Base-by-base conservation (phyloP, 305 asterid genomes). In the Stenogyne calaminthoides region DNA sequence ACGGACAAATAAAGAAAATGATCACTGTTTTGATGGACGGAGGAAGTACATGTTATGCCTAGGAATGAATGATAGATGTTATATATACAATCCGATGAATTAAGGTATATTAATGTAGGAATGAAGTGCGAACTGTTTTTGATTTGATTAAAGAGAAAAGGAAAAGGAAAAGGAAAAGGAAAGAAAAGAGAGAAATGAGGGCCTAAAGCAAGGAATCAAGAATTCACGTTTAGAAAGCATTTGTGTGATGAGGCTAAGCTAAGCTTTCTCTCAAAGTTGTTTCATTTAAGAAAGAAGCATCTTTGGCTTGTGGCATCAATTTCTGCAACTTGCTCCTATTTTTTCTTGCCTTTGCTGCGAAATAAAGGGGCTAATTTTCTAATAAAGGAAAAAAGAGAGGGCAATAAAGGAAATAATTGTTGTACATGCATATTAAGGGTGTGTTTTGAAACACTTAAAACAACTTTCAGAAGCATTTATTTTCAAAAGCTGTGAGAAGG, bases 241-340 rank as follows among this genome's bases (percentile, higher is more conserved):
- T 56, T 57, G 76, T 73, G 51, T 18, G 62, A 65, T 34, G 67
- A 62, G 15, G n/a, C n/a, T n/a, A n/a, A n/a, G 16, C 74, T 9
- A 58, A 47, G 78, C 77, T 77, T 78, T 78, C 72, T 77, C 57
- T 60, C 81, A 72, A 60, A 73, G 78, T 61, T 36, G 77, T 59
- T 79, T 57, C 39, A 49, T 74, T 74, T 18, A 64, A 70, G 64
- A 14, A 54, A 65, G 62, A 58, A 54, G 62, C 77, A 64, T 57
- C 71, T 74, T 64, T 79, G 60, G 34, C 10, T 44, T 66, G 73
- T 78, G 82, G 52, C 79, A 72, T 73, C 16, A 10, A 62, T 60
- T 68, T 60, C 20, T 66, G 66, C 56, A 51, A 49, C 49, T 11
- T 64, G 39, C n/a, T 44, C 76, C 72, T 63, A 2, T 62, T 56